Percentiles rank a stretch among this genome's conserved stretches.
Evolutionary conservation across 805 yeast genomes (phyloP).

Genomic region (Saccharomycopsis schoenii): DNA sequence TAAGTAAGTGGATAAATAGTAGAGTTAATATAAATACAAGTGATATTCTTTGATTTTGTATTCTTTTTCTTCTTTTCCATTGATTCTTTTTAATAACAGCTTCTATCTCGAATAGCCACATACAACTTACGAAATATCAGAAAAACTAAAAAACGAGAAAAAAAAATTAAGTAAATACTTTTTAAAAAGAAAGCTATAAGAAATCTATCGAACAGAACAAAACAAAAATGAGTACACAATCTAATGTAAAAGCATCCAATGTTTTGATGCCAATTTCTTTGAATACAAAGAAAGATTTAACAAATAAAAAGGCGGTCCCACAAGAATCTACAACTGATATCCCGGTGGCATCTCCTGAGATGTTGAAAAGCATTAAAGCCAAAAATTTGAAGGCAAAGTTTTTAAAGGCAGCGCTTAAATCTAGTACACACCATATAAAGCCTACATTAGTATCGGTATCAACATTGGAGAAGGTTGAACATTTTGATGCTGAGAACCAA

Average conservation of each 20-base stretch:
- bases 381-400: neutral
- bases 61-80: no score
- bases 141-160: no score
- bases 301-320: neutral
- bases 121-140: no score
- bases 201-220: neutral
- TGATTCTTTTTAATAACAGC: no score
- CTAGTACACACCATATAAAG: neutral
- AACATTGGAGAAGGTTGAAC: neutral
- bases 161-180: no score
- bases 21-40: no score
- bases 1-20: no score
- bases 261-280: slow-evolving; percentile 10
- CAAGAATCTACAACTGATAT: neutral
- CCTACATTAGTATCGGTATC: neutral
- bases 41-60: no score
- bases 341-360: neutral
- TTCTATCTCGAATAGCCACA: no score
- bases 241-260: neutral
- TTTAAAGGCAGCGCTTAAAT: neutral
- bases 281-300: slow-evolving; percentile 1
- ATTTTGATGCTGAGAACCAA: neutral
- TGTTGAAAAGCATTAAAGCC: neutral
- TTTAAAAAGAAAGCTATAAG: neutral
- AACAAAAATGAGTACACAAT: neutral